phyloP scores from a whole-genome alignment of 306 rosid genomes.

The Quercus cerris region DNA sequence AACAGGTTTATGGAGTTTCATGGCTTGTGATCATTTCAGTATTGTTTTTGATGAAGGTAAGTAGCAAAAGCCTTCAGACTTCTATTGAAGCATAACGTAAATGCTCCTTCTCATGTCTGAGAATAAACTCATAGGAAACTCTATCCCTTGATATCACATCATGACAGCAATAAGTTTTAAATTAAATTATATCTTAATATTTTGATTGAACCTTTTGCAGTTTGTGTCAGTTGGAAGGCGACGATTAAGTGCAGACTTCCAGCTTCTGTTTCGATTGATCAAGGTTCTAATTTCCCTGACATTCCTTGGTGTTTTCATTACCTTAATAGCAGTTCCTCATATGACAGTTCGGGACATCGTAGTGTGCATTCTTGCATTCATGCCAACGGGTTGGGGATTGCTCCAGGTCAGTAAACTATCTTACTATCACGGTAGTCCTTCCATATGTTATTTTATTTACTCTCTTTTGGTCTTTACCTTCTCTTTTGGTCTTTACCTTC shows the following conservation, averaged over 20 bases:
- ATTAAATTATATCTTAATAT: neutral
- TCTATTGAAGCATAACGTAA: neutral
- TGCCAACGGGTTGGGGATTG: constrained; percentile 98
- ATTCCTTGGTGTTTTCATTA: constrained; percentile 52
- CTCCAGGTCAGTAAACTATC: constrained; percentile 58
- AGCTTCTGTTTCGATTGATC: constrained; percentile 71
- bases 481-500: neutral
- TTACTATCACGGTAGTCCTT: neutral
- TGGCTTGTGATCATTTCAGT: constrained; percentile 71
- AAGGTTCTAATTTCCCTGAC: constrained; percentile 63
- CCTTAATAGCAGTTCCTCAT: constrained; percentile 53
- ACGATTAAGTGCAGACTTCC: constrained; percentile 80
- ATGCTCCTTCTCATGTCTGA: neutral
- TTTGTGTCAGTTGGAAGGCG: constrained; percentile 73
- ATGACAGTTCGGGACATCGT: constrained; percentile 66
- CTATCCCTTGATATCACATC: neutral
- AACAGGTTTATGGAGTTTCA: constrained; percentile 82
- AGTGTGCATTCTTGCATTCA: constrained; percentile 77
- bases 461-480: neutral
- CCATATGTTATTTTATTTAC: neutral
- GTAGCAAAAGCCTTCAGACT: constrained; percentile 14
- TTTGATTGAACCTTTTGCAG: constrained; percentile 36
- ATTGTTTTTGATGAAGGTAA: constrained; percentile 78
- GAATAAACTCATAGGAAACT: neutral
- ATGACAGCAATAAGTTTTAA: neutral